Base-by-base conservation (phyloP, 768 basidiomycete species). In the Tubosaeta sp. region DNA sequence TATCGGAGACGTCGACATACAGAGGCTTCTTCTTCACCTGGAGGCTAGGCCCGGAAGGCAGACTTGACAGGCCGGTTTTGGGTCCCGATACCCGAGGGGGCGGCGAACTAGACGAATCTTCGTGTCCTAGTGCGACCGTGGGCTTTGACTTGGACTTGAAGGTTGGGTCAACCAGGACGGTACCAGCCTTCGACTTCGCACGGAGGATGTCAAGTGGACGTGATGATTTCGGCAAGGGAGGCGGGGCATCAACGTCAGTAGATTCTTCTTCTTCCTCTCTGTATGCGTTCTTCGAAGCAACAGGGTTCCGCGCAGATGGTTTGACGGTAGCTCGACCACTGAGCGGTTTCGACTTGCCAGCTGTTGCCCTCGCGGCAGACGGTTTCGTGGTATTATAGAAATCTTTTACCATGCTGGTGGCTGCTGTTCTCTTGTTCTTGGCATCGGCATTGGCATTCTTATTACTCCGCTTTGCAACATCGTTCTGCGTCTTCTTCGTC, bases 141-240 rank as follows among this genome's bases (percentile, higher is more conserved):
- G 48, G 11, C 10, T 51, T 56, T 1, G 42, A 31, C 18, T 47
- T 56, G 6, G 47, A 6, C 1, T 36, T 54, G 14, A 48, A 42
- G 6, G 27, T 43, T 5, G 25, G 16, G 19, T 48, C 19, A 3
- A 44, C 11, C 18, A 30, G 21, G 6, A 29, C n/a, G 18, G 39
- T 16, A 16, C 16, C 14, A 11, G 7, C 6, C 30, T 41, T 57
- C 25, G 43, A 10, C 49, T 54, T 60, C 4, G 52, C 56, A 35
- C 61, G 61, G 13, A 62, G 48, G 44, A 65, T 19, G n/a, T 67
- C 65, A 13, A 66, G 65, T 1, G 65, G 65, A n/a, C 65, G 65
- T 16, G 14, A 53, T 12, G 57, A 52, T 54, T 52, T 57, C 18
- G 58, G 44, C 13, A 66, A 45, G 1, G 35, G 25, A 32, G 39